These are phyloP conservation scores for Allomyces macrogynus DNA, from an alignment of 192 early-diverging fungal species.

Conservation along the genomic window DNA sequence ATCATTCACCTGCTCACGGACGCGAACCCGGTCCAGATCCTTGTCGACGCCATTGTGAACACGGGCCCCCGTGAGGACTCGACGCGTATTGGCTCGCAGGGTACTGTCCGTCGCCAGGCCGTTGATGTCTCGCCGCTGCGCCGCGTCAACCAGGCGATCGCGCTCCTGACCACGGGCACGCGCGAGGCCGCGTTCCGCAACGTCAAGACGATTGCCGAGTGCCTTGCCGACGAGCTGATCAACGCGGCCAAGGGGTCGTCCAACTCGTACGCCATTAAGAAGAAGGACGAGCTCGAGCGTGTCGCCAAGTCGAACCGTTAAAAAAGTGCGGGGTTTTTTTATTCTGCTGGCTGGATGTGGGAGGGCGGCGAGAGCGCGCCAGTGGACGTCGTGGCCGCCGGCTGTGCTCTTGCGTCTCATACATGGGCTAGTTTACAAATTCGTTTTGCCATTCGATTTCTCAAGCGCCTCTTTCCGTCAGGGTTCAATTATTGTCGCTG, in stretches of 20 bases:
- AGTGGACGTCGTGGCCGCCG: too few relatives aligned
- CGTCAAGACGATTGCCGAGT: slow-evolving; percentile 99
- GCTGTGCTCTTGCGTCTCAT: too few relatives aligned
- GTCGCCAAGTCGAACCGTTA: slow-evolving; percentile 50
- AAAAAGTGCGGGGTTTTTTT: slow-evolving; percentile 1
- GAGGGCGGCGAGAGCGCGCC: too few relatives aligned
- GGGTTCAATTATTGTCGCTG: too few relatives aligned
- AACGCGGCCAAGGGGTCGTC: slow-evolving; percentile 96
- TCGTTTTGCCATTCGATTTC: too few relatives aligned
- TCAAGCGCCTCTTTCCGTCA: too few relatives aligned
- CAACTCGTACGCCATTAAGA: slow-evolving; percentile 99
- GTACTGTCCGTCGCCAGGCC: slow-evolving; percentile 97
- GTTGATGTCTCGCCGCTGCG: slow-evolving; percentile 98
- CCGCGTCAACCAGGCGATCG: slow-evolving; percentile 90
- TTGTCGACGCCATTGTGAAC: slow-evolving; percentile 98
- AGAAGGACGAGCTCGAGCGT: slow-evolving; percentile 98
- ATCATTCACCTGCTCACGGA: slow-evolving; percentile 97
- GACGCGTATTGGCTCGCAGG: slow-evolving; percentile 90
- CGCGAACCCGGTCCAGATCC: slow-evolving; percentile 92
- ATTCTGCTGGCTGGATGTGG: too few relatives aligned
- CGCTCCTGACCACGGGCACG: slow-evolving; percentile 83
- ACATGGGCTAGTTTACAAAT: too few relatives aligned
- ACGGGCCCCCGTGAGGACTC: slow-evolving; percentile 98
- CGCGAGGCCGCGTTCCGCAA: slow-evolving; percentile 98
- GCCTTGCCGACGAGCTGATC: slow-evolving; percentile 97